phyloP scores from a whole-genome alignment of 2,329 filamentous ascomycete species.

The Ceratocystis smalleyi region DNA sequence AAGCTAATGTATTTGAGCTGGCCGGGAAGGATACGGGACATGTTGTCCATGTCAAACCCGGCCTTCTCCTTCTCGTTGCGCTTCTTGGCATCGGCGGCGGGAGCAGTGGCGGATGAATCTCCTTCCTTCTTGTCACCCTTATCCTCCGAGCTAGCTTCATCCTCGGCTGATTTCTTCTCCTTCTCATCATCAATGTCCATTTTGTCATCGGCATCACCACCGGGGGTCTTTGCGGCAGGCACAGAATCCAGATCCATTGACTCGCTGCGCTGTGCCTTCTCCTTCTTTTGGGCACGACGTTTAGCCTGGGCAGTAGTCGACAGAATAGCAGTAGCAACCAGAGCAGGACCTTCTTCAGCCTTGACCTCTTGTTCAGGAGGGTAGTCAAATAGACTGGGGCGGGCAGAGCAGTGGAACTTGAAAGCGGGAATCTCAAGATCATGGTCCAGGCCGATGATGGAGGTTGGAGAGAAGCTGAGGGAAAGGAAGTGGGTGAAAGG shows the following conservation, averaged over 20 bases:
- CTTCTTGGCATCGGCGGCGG: conserved; percentile 54
- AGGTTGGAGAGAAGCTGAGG: conserved; percentile 88
- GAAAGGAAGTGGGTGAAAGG: conserved; percentile 95
- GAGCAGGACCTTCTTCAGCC: conserved; percentile 77
- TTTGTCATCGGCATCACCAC: conserved; percentile 49
- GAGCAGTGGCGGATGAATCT: conserved; percentile 26
- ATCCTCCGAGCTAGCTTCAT: conserved; percentile 38
- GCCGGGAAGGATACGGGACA: conserved; percentile 80
- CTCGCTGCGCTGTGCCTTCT: conserved; percentile 72
- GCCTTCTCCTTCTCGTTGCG: conserved; percentile 92
- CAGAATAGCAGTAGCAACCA: conserved; percentile 87
- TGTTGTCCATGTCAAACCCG: conserved; percentile 90
- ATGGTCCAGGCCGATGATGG: conserved; percentile 86
- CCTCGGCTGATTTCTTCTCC: conserved; percentile 30
- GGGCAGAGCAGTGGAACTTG: conserved; percentile 89
- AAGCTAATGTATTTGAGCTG: conserved; percentile 96
- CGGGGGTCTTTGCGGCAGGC: conserved; percentile 45
- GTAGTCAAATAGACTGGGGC: conserved; percentile 93
- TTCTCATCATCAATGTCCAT: conserved; percentile 72
- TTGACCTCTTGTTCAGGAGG: conserved; percentile 94
- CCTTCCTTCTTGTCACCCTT: conserved; percentile 44
- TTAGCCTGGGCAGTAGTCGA: conserved; percentile 96
- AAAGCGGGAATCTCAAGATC: conserved; percentile 85
- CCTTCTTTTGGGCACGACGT: conserved; percentile 84
- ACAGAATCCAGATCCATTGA: conserved; percentile 83